Conservation (phyloP, 2,329 filamentous ascomycete species). For the Cercospora sojina region DNA sequence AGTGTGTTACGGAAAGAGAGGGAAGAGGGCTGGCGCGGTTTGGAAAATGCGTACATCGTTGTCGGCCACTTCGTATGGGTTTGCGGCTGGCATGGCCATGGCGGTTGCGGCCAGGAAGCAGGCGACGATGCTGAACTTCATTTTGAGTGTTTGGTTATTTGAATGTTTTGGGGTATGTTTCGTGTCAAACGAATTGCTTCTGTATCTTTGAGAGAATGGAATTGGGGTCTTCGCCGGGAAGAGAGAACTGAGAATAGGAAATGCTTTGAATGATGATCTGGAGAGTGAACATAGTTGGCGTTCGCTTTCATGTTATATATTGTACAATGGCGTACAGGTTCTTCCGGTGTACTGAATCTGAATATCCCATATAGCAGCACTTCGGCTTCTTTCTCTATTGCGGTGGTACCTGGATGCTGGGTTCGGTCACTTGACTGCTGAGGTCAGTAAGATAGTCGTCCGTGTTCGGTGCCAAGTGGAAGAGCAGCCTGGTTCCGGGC, state of each 20-base stretch:
- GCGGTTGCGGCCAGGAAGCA: not conserved
- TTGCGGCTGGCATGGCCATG: not conserved
- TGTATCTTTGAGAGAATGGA: not conserved
- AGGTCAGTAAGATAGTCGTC: not conserved
- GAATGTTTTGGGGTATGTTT: not conserved
- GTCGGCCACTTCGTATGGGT: not conserved
- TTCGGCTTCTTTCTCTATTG: not conserved
- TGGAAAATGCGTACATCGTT: too few species aligned
- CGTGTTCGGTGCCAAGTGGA: not conserved
- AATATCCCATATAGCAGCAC: not conserved
- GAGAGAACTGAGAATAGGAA: not conserved
- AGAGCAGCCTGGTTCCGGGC: not conserved
- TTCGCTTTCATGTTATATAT: not conserved
- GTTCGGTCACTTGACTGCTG: not conserved
- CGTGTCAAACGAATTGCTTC: not conserved
- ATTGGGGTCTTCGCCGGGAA: not conserved
- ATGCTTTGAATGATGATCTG: not conserved
- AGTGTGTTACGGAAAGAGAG: too few species aligned
- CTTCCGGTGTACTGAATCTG: not conserved
- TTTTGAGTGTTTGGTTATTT: not conserved
- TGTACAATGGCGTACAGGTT: not conserved
- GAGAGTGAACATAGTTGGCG: not conserved
- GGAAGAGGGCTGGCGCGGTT: too few species aligned
- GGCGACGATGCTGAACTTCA: not conserved
- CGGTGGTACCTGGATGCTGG: not conserved